Evolutionary conservation across 2,329 filamentous ascomycete species (phyloP).

Genomic region (Epichloe baconii): DNA sequence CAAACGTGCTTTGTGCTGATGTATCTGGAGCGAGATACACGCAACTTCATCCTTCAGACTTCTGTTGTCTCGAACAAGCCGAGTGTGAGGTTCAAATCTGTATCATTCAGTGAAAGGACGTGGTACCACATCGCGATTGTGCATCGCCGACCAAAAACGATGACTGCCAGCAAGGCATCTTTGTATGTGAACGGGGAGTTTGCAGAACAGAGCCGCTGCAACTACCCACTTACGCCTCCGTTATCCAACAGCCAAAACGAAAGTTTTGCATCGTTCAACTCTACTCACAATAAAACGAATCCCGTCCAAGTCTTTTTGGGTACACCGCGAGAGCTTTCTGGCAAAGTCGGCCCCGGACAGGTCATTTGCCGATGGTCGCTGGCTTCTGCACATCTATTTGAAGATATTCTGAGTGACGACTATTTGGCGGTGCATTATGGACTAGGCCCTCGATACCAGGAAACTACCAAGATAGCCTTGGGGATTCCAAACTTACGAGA

Average conservation of each 20-base stretch:
- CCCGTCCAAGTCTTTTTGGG: constrained; percentile 87
- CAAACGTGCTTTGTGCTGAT: constrained; percentile 90
- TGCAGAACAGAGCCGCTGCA: constrained; percentile 78
- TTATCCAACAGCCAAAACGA: constrained; percentile 48
- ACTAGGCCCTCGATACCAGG: constrained; percentile 80
- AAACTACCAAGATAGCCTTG: constrained; percentile 92
- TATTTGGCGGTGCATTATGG: constrained; percentile 82
- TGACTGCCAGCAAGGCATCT: constrained; percentile 66
- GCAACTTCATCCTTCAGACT: constrained; percentile 90
- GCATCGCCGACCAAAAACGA: constrained; percentile 65
- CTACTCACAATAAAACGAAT: constrained; percentile 40
- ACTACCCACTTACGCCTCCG: constrained; percentile 69
- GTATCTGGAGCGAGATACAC: constrained; percentile 87
- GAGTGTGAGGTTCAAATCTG: constrained; percentile 85
- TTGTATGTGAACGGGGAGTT: constrained; percentile 91
- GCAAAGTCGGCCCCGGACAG: constrained; percentile 57
- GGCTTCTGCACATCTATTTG: constrained; percentile 78
- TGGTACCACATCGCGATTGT: constrained; percentile 95
- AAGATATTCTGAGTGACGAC: constrained; percentile 81
- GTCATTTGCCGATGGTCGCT: constrained; percentile 77
- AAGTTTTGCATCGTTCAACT: constrained; percentile 58
- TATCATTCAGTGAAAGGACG: constrained; percentile 56
- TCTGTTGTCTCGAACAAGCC: constrained; percentile 76
- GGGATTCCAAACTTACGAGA: constrained; percentile 90
- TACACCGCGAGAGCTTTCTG: constrained; percentile 78